Evolutionary conservation across 2,329 filamentous ascomycete species (phyloP).

Genomic region (Amesomyces nigricolor): DNA sequence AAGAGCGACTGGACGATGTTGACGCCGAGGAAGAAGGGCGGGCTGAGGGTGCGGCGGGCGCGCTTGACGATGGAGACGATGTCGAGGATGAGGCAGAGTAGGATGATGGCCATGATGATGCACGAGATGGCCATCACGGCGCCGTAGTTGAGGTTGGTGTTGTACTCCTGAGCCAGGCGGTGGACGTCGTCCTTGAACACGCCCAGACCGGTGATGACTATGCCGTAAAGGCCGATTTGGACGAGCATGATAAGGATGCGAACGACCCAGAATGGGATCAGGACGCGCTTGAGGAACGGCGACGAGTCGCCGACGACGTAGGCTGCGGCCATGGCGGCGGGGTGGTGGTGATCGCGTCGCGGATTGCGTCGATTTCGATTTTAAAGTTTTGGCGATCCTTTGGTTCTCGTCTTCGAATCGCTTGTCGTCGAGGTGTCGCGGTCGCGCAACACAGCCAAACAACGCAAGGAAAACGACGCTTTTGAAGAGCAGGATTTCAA

Average conservation of each 20-base stretch:
- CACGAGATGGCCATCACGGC: slow-evolving; percentile 23
- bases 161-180: slow-evolving; percentile 18
- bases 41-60: slow-evolving; percentile 28
- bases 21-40: slow-evolving; percentile 31
- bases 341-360: not conserved
- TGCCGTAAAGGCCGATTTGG: slow-evolving; percentile 25
- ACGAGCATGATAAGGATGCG: slow-evolving; percentile 30
- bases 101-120: slow-evolving; percentile 28
- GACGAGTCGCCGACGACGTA: slow-evolving; percentile 31
- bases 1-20: slow-evolving; percentile 29
- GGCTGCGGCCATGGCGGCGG: slow-evolving; percentile 23
- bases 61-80: slow-evolving; percentile 33
- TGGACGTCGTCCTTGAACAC: slow-evolving; percentile 20
- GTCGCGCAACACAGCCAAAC: too few species aligned
- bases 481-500: too few species aligned
- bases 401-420: not conserved
- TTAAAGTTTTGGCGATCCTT: too few species aligned
- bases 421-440: too few species aligned
- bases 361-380: too few species aligned
- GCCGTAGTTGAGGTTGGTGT: slow-evolving; percentile 14
- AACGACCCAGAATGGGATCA: slow-evolving; percentile 34
- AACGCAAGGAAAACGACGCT: too few species aligned
- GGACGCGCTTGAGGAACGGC: slow-evolving; percentile 33
- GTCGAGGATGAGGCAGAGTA: slow-evolving; percentile 30
- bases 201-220: slow-evolving; percentile 22